Conservation (phyloP, 2,329 filamentous ascomycete genomes). For the Aspergillus terreus region DNA sequence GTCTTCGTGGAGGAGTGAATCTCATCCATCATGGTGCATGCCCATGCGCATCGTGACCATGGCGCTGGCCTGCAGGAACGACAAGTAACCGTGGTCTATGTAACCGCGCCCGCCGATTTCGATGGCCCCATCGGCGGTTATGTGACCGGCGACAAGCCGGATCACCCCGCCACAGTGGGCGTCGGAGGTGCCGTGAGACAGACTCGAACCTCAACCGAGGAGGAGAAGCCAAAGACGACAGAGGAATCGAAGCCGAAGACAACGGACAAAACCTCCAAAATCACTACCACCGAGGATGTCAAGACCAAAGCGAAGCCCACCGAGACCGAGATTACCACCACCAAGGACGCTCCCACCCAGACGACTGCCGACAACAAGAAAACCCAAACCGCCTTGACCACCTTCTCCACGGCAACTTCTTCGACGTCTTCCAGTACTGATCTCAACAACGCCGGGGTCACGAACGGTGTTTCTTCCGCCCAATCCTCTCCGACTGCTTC, state of each 20-base stretch:
- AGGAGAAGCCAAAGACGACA: conserved; percentile 8
- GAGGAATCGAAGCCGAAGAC: conserved; percentile 8
- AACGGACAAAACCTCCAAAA: conserved; percentile 2
- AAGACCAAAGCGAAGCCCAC: conserved; percentile 13
- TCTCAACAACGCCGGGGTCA: conserved; percentile 15
- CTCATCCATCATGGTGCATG: conserved; percentile 26
- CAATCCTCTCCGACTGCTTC: conserved; percentile 21
- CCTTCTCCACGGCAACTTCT: conserved; percentile 19
- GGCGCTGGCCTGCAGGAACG: conserved; percentile 19
- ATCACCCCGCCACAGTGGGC: conserved; percentile 17
- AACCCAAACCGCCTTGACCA: conserved; percentile 12
- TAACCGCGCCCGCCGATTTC: conserved; percentile 53
- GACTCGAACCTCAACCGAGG: conserved; percentile 7
- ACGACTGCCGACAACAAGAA: conserved; percentile 6
- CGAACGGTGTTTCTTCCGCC: conserved; percentile 10
- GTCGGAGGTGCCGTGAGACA: conserved; percentile 27
- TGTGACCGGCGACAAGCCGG: conserved; percentile 30
- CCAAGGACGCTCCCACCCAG: conserved; percentile 1
- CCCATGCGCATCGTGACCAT: conserved; percentile 29
- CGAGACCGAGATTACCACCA: conserved; percentile 5
- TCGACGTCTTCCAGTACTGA: conserved; percentile 19
- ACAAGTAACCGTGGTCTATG: conserved; percentile 42
- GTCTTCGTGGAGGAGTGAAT: background rate
- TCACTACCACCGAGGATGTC: conserved; percentile 8
- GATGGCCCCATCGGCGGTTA: conserved; percentile 49